Evolutionary conservation across 148 eudicot genomes (phyloP).

Genomic region (Vaccinium darrowii): DNA sequence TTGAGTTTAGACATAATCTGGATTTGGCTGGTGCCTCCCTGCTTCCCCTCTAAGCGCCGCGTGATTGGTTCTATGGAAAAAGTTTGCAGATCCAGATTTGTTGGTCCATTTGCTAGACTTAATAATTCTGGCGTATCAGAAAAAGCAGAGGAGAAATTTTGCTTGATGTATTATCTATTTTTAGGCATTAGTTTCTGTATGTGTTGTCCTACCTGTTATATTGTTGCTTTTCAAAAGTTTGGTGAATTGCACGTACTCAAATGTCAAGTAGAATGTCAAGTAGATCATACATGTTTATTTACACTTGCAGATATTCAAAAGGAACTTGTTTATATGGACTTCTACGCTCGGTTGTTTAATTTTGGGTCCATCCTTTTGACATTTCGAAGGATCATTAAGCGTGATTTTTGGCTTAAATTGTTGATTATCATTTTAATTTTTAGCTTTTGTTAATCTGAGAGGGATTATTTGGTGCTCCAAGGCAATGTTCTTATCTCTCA

Average conservation of each 20-base stretch:
- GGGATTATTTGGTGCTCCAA: too few species aligned
- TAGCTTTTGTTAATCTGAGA: too few species aligned
- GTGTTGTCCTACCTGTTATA: not conserved
- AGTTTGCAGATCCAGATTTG: not conserved
- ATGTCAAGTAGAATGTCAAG: not conserved
- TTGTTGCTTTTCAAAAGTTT: not conserved
- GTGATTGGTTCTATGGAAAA: not conserved
- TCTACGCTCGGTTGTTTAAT: not conserved
- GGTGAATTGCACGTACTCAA: not conserved
- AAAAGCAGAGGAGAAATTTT: not conserved
- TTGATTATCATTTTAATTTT: too few species aligned
- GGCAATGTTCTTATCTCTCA: too few species aligned
- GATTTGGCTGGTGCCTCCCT: not conserved
- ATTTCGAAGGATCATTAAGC: too few species aligned
- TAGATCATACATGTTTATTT: not conserved
- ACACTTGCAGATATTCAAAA: not conserved
- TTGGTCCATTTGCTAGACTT: not conserved
- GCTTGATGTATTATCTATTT: not conserved
- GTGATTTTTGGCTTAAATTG: too few species aligned
- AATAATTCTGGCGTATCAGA: not conserved
- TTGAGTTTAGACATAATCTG: not conserved
- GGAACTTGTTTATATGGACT: slow-evolving; percentile 1
- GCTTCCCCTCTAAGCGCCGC: not conserved
- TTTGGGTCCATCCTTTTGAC: not conserved
- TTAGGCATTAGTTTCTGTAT: not conserved